Base-by-base conservation (phyloP, 2,329 filamentous ascomycete species). In the Nannizzia gypsea region DNA sequence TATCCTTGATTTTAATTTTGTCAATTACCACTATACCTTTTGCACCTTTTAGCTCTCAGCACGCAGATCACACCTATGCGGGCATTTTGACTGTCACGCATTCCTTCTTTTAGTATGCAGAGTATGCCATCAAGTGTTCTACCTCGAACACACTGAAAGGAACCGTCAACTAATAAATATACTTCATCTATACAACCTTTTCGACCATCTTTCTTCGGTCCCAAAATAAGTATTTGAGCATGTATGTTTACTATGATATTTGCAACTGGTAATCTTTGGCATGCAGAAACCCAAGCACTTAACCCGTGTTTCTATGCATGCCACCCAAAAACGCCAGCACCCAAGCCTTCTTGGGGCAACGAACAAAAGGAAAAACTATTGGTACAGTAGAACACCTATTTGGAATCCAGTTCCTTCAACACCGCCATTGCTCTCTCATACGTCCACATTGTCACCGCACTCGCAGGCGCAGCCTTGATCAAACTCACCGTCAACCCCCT, bases 391-490 rank as follows among this genome's bases (percentile, higher is more conserved):
- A 52, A 52, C 9, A 26, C 9, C 17, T 24, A 15, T 8, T 31
- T 24, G 26, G 48, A 52, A 52, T 52, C 48, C 48, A 52, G 48
- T 48, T 73, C 71, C 60, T 76, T 73, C 63, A 92, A 76, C 22
- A 83, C 65, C 57, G 78, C 81, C 75, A 96, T 76, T 17, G 82
- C 82, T 68, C 86, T 79, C 76, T 96, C 91, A 73, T 96, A 96
- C 1, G 89, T 95, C 90, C 90, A 96, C 79, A 96, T 89, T 0
- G 91, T 96, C 34, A 96, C 83, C 5, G 91, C 90, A 71, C 89
- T 93, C 28, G 89, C 85, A n/a, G 93, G 93, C 22, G 92, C 93
- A 34, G 92, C 89, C 78, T 99, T 99, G 66, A 97, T 72, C 69
- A 99, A 75, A 71, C 90, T 92, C 60, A 97, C 90, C 0, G 86